Evolutionary conservation across 495 filamentous ascomycete genomes (phyloP).

Genomic region (Glutinoglossum americanum): DNA sequence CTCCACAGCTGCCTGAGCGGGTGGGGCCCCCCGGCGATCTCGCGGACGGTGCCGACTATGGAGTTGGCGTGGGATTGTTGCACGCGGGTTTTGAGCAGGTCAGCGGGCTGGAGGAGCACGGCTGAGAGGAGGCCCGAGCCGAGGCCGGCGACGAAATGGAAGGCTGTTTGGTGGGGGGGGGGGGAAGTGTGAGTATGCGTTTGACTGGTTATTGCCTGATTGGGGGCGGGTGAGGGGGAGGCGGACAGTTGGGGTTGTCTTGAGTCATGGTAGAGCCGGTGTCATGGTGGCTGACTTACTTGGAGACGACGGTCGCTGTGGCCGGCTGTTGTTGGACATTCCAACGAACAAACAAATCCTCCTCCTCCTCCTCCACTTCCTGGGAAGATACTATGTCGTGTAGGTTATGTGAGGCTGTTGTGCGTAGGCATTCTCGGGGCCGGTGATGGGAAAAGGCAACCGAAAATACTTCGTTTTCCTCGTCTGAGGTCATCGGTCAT

Average conservation of each 20-base stretch:
- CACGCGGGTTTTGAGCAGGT: constrained; percentile 89
- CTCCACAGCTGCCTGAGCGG: constrained; percentile 74
- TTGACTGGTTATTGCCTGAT: too few species aligned
- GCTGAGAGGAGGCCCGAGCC: constrained; percentile 70
- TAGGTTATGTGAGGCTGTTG: neutral
- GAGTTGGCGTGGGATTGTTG: constrained; percentile 53
- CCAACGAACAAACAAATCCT: neutral
- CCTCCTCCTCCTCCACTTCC: neutral
- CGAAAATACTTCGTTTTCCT: neutral
- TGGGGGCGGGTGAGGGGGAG: too few species aligned
- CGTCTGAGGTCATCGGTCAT: neutral
- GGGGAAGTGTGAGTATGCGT: too few species aligned
- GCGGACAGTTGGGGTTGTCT: too few species aligned
- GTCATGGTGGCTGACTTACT: too few species aligned
- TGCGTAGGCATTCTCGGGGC: neutral
- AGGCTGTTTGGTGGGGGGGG: constrained; percentile 22
- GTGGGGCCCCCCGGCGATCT: constrained; percentile 36
- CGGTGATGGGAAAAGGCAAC: neutral
- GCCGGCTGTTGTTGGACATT: neutral
- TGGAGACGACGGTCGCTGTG: neutral
- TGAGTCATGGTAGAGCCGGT: too few species aligned
- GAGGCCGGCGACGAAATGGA: constrained; percentile 80
- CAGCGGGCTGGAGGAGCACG: constrained; percentile 81
- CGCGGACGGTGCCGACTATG: constrained; percentile 44
- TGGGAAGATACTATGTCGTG: neutral